Evolutionary conservation across 495 filamentous ascomycete genomes (phyloP).

Genomic region (Penicillium longicatenatum): DNA sequence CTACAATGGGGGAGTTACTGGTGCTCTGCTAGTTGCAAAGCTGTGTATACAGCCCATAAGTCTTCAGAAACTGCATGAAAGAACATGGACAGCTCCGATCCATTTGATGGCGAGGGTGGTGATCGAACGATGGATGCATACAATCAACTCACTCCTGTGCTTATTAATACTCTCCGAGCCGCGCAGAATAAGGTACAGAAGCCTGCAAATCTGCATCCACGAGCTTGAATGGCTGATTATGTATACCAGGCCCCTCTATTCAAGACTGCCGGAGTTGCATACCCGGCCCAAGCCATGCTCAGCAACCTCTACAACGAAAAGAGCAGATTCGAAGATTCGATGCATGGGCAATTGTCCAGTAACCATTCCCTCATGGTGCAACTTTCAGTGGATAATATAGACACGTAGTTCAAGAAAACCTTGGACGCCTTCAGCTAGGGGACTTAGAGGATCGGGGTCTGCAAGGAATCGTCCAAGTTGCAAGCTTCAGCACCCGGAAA

Average conservation of each 20-base stretch:
- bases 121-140: constrained; percentile 4
- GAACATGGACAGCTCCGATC: not conserved
- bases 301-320: constrained; percentile 7
- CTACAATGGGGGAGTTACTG: not conserved
- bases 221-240: not conserved
- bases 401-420: not conserved
- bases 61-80: not conserved
- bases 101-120: not conserved
- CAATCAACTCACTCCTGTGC: not conserved
- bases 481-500: too few relatives aligned
- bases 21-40: not conserved
- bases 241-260: not conserved
- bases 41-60: not conserved
- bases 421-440: not conserved
- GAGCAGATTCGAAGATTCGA: not conserved
- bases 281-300: constrained; percentile 2
- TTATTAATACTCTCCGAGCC: not conserved
- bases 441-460: too few relatives aligned
- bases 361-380: constrained; percentile 3
- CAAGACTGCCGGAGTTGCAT: not conserved
- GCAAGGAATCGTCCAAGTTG: too few relatives aligned
- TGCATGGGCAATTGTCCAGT: constrained; percentile 9
- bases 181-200: not conserved
- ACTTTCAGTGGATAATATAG: not conserved
- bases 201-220: not conserved